Evolutionary conservation across 768 basidiomycete genomes (phyloP).

Genomic region (Candolleomyces aberdarensis): DNA sequence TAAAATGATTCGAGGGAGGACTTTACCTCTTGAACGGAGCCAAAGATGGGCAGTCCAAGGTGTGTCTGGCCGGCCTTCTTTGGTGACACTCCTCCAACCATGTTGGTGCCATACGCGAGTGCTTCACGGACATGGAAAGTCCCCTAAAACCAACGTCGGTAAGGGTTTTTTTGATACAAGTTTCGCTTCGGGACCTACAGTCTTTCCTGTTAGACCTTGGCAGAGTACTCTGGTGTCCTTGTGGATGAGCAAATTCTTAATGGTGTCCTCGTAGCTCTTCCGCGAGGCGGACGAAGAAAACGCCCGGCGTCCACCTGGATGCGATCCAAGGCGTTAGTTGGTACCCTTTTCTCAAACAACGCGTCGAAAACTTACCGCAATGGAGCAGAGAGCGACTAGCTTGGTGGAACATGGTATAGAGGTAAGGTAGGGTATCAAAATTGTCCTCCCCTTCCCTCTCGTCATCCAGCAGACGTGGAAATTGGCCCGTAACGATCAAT

Average conservation of each 20-base stretch:
- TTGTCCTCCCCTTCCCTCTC: not conserved
- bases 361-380: slow-evolving; percentile 39
- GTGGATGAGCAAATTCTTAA: slow-evolving; percentile 87
- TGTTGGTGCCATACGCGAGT: slow-evolving; percentile 90
- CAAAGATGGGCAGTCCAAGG: slow-evolving; percentile 93
- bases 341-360: not conserved
- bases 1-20: not conserved
- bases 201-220: slow-evolving; percentile 95
- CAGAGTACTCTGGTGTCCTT: slow-evolving; percentile 93
- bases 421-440: not conserved
- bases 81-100: slow-evolving; percentile 97
- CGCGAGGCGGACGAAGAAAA: slow-evolving; percentile 78
- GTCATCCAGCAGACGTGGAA: not conserved
- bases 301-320: slow-evolving; percentile 65
- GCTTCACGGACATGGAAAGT: slow-evolving; percentile 97
- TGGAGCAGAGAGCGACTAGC: slow-evolving; percentile 54
- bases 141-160: slow-evolving; percentile 47
- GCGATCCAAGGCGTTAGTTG: not conserved
- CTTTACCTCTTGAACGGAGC: slow-evolving; percentile 82
- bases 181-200: slow-evolving; percentile 45
- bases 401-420: slow-evolving; percentile 53
- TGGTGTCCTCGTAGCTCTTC: slow-evolving; percentile 82
- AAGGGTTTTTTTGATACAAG: not conserved
- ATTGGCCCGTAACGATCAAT: not conserved
- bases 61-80: slow-evolving; percentile 96